Evolutionary conservation across 2,329 filamentous ascomycete species (phyloP).

Genomic region (Pochonia chlamydosporia): DNA sequence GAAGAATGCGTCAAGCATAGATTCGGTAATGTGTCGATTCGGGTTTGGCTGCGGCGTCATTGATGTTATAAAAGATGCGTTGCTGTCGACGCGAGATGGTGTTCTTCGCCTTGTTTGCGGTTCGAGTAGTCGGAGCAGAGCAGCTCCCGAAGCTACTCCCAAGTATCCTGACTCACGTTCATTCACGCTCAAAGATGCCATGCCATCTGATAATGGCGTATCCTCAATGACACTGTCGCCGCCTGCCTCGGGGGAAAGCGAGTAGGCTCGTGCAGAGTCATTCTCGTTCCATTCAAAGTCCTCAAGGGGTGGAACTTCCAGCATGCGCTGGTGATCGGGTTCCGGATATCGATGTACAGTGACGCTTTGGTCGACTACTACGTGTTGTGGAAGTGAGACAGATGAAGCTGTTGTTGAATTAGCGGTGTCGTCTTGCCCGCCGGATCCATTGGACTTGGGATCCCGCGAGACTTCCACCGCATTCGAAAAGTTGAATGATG

Average conservation of each 20-base stretch:
- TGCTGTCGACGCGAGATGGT: constrained; percentile 10
- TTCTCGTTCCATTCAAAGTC: constrained; percentile 33
- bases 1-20: constrained; percentile 37
- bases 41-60: constrained; percentile 24
- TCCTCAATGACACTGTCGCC: constrained; percentile 15
- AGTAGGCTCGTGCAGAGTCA: constrained; percentile 19
- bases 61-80: constrained; percentile 6
- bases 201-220: constrained; percentile 29
- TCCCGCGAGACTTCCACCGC: neutral
- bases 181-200: constrained; percentile 29
- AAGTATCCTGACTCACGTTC: constrained; percentile 37
- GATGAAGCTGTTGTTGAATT: neutral
- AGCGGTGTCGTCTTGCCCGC: neutral
- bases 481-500: constrained; percentile 14
- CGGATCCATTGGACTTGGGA: neutral
- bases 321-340: constrained; percentile 16
- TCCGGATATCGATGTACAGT: neutral
- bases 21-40: constrained; percentile 24
- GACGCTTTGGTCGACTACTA: neutral
- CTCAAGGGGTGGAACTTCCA: constrained; percentile 27
- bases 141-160: constrained; percentile 38
- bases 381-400: neutral
- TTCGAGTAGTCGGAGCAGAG: constrained; percentile 32
- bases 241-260: constrained; percentile 16
- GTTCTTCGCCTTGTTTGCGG: constrained; percentile 20